Evolutionary conservation across 352 stramenopile species (phyloP), one percentile per base, ranked within the genome.

Genomic region (Globisporangium apiculatum): DNA sequence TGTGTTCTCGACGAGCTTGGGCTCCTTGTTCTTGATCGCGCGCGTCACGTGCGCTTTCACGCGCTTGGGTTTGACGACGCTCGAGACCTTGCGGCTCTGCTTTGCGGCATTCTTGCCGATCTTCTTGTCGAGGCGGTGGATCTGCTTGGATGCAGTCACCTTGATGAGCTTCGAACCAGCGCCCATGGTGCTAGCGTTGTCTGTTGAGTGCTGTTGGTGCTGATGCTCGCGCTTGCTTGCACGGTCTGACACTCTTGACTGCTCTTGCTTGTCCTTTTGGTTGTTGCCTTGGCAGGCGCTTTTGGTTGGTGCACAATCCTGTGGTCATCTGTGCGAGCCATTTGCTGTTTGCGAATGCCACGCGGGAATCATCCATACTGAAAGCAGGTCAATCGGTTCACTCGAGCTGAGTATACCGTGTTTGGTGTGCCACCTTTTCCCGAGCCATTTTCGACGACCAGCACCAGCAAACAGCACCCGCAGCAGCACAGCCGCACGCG

Each of bases 1-100:
- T 48, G 86, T 92, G 73, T 96, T 95, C 58, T 97, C 89, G 50
- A 93, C 83, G 24, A 97, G 69, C 66, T 97, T 96, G n/a, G 89
- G 75, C 67, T 92, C 89, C 59, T 91, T 94, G 63, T 83, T 76
- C 74, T 96, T 94, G 58, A 96, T 74, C 24, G 79, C 79, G 47
- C 89, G 83, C 58, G 79, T 69, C 58, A 95, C 80, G 66, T 87
- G 72, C 11, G 82, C 86, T 61, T 94, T 94, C 45, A 88, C 51
- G 55, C 83, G 82, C 72, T 92, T 94, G 50, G 82, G 79, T 68
- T 88, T 88, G 57, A 76, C 72, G 57, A 83, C 64, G 40, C 69
- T 81, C 24, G 74, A 73, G 9, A 88, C 79, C 66, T 91, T 91
- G 60, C 79, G 76, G 67, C 72, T 83, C 66, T 86, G 66, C 65